A percentile compares a stretch with the other conserved stretches of the same genome.
These are phyloP conservation scores for Gigaspora rosea DNA, from an alignment of 192 early-diverging fungal species.

Conservation along the genomic window DNA sequence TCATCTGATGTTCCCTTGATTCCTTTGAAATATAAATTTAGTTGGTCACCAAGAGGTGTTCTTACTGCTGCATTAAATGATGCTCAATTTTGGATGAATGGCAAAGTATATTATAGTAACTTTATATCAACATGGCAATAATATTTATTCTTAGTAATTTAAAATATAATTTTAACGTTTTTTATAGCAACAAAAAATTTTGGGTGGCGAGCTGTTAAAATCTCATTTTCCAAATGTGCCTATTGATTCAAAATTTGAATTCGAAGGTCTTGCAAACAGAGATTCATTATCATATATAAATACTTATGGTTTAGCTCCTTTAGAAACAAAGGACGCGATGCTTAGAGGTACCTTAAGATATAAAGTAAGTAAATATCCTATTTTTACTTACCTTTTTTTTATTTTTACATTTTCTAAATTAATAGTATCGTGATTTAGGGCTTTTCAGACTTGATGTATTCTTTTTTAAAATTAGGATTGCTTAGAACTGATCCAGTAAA, in stretches of 20 bases:
- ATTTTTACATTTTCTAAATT: not conserved
- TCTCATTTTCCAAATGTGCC: conserved; percentile 70
- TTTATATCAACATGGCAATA: too few relatives aligned
- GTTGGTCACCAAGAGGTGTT: conserved; percentile 91
- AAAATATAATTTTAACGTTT: too few relatives aligned
- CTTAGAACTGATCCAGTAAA: conserved; percentile 53
- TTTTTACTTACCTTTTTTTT: not conserved
- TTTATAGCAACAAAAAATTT: conserved; percentile 11
- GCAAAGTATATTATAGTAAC: conserved; percentile 47
- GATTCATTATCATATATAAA: conserved; percentile 89
- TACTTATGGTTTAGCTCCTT: conserved; percentile 77
- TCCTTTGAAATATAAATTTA: conserved; percentile 96
- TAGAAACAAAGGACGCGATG: conserved; percentile 80
- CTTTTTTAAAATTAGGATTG: conserved; percentile 77
- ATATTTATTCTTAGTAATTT: too few relatives aligned
- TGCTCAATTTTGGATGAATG: conserved; percentile 78
- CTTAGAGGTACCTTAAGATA: conserved; percentile 95
- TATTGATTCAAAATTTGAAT: conserved; percentile 83
- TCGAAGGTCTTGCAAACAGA: conserved; percentile 95
- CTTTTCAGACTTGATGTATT: conserved; percentile 85
- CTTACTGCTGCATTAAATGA: conserved; percentile 85
- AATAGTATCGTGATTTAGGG: too few relatives aligned
- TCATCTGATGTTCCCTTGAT: conserved; percentile 85
- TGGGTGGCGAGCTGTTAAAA: conserved; percentile 66
- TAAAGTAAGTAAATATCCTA: conserved; percentile 42